Evolutionary conservation across 495 filamentous ascomycete genomes (phyloP), one percentile per base, ranked within the genome.

Genomic region (Cercophora scortea): DNA sequence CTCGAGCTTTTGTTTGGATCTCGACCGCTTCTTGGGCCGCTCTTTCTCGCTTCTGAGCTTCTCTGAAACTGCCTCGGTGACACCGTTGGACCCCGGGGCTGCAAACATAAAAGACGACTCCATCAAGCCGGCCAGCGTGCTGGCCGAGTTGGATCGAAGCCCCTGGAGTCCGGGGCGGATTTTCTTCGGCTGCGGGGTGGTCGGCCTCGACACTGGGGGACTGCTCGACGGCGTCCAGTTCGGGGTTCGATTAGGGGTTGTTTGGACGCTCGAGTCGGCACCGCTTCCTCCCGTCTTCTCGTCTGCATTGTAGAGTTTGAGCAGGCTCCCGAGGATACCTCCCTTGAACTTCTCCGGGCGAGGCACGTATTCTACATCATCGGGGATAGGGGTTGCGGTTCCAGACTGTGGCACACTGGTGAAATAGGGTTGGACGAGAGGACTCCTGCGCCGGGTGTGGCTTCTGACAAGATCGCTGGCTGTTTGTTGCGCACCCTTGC

Each of bases 311-410:
- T 91, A 86, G 10, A 95, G 76, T 65, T 88, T 94, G 49, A 96
- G 71, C 3, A 97, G 70, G 8, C 82, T 86, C 6, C 84, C 82
- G 8, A 97, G 72, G 42, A 94, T 79, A 32, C 91, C 89, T 38
- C 83, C 82, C 42, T 83, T 85, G 62, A 87, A 93, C 45, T 85
- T 77, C 7, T 76, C 63, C 4, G 88, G 90, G 12, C 75, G 75
- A 40, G 84, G 81, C 6, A 88, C 75, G 58, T 88, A 90, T 42
- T 78, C 74, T 19, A 54, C 2, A 49, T 88, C 80, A 47, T 77
- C 69, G 13, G 78, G 73, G 32, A 66, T 25, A 2, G 66, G 64
- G 1, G 66, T 66, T 3, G 52, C 42, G 10, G 60, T 49, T n/a
- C 64, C 62, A 9, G 64, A 59, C n/a, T 34, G 34, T 2, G 51